Evolutionary conservation across 495 filamentous ascomycete species (phyloP), one percentile per base, ranked within the genome.

Genomic region (Penicillium chermesinum): DNA sequence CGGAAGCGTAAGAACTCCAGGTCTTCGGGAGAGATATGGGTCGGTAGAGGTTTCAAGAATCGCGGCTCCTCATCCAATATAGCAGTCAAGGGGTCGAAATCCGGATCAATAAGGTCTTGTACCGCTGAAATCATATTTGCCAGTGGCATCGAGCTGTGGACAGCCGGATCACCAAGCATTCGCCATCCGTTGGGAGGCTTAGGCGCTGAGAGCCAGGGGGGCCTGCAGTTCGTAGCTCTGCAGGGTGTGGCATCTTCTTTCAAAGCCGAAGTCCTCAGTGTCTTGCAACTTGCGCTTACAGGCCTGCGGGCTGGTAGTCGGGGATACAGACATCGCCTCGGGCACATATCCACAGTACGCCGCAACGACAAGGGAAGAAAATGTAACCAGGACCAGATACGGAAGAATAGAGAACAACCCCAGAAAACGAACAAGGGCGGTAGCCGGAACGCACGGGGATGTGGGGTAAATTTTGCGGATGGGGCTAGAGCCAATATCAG

Each of bases 1-100:
- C 89, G 88, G 53, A 78, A 79, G 17, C 75, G 72, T 44, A 93
- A 72, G 56, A 87, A 90, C 32, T 80, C 73, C 37, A 89, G 62
- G 62, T 93, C 88, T 46, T 89, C 86, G 3, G 76, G 67, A 0
- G 77, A 72, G 43, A 90, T 83, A 27, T 78, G 75, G 37, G 57
- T 40, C 0, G 69, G 66, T 1, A 72, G 40, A 1, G 69, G 63
- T 40, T 72, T 72, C 14, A 72, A 71, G 63, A 87, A 94, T 7
- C 59, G 64, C 19, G 71, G 68, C 51, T 74, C 66, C 1, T 67
- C 66, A 27, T 72, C 65, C 49, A 71, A 45, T 13, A 72, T 65
- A 16, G 66, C 71, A 19, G 67, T 65, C n/a, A 70, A 39, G n/a
- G 71, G 68, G 56, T 70, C 65, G 41, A 72, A 72, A 34, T 72